phyloP scores from a whole-genome alignment of 1,139 yeast genomes.

The Maudiozyma humilis region DNA sequence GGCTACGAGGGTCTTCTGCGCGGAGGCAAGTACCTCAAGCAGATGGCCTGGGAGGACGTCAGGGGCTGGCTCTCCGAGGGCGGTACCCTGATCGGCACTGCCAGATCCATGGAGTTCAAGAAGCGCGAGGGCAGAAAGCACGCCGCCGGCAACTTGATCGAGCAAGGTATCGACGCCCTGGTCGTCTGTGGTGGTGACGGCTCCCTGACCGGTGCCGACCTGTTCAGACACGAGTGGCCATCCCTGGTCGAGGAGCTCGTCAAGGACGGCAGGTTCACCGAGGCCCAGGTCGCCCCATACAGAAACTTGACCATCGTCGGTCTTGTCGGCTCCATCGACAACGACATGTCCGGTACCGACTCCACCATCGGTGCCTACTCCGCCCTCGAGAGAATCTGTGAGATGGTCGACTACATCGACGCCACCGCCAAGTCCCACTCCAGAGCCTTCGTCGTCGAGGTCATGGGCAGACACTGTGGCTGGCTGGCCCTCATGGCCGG shows the following conservation, averaged over 20 bases:
- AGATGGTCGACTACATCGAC: constrained; percentile 72
- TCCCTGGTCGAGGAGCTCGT: constrained; percentile 54
- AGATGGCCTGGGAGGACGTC: constrained; percentile 72
- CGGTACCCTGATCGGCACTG: constrained; percentile 79
- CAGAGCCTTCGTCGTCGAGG: constrained; percentile 76
- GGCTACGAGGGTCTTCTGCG: constrained; percentile 71
- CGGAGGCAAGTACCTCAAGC: constrained; percentile 57
- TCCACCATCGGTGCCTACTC: constrained; percentile 78
- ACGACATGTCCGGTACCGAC: constrained; percentile 77
- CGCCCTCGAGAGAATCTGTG: constrained; percentile 66
- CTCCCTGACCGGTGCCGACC: constrained; percentile 74
- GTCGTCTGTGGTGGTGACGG: constrained; percentile 86
- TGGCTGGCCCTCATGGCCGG: constrained; percentile 84
- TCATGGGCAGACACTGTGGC: constrained; percentile 89
- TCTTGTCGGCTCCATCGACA: constrained; percentile 73
- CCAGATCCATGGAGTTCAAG: constrained; percentile 60
- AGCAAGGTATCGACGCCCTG: constrained; percentile 68
- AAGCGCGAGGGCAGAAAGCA: constrained; percentile 59
- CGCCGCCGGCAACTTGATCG: constrained; percentile 62
- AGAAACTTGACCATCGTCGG: constrained; percentile 64
- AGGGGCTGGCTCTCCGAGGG: constrained; percentile 68
- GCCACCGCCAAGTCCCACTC: constrained; percentile 81
- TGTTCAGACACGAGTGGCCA: constrained; percentile 76
- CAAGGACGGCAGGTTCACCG: constrained; percentile 41
- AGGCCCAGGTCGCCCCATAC: constrained; percentile 45